Base-by-base conservation (phyloP, 345 rosid genomes). In the Corymbia maculata region DNA sequence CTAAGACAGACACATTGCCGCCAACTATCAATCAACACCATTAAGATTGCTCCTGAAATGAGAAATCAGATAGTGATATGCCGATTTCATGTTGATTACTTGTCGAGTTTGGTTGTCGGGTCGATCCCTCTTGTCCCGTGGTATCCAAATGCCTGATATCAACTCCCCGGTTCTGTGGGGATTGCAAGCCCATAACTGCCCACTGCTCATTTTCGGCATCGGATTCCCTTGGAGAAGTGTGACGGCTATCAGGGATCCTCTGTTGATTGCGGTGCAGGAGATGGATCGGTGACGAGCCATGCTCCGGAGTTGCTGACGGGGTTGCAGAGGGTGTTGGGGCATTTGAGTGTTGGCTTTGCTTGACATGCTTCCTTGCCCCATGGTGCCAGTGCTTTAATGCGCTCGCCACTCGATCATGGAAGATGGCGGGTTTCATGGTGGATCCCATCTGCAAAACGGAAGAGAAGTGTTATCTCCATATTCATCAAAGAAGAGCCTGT, bases 341-440 rank as follows among this genome's bases (percentile, higher is more conserved):
- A 52, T 64, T 93, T 0, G 98, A 94, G 50, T 92, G 93, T 55
- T 30, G 92, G 93, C 95, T 75, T 36, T 93, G 97, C 91, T 91
- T 97, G 2, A 93, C 89, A 86, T 94, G 91, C 87, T 89, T 95
- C 91, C 92, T 96, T 2, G 99, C 98, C 4, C 91, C 79, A 8
- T 87, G 94, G 91, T 94, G 98, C 99, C 99, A 96, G 86, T 89
- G 94, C 90, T 93, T 95, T 3, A 98, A 90, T 22, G 98, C 99
- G 8, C 95, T 88, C 12, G 97, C 97, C 53, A 97, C 97, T 88
- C 89, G 90, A 28, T 97, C 97, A 36, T 97, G 93, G 88, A 98
- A 98, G 57, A 98, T 92, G 13, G 98, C 93, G 50, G 98, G 96
- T 90, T 94, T 98, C 99, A 98, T 97, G 75, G 89, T 93, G 9